phyloP scores from a whole-genome alignment of 1,139 yeast species.

The Kurtzmaniella quercitrusa region DNA sequence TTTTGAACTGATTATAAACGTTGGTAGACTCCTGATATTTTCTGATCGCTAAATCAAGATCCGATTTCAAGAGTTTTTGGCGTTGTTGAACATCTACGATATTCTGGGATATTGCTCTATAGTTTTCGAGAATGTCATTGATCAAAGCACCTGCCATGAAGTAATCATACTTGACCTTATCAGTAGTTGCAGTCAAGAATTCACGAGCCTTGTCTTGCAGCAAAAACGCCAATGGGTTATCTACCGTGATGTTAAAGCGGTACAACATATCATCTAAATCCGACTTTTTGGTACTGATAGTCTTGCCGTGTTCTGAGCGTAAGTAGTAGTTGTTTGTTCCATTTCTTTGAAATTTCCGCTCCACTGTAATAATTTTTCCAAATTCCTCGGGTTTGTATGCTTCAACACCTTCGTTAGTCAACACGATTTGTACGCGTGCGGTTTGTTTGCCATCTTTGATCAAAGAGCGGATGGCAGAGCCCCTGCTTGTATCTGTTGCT shows the following conservation, averaged over 20 bases:
- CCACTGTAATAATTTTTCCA: slow-evolving; percentile 69
- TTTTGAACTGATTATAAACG: slow-evolving; percentile 36
- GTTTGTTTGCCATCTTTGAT: slow-evolving; percentile 74
- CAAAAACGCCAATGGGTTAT: slow-evolving; percentile 88
- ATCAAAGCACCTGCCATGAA: slow-evolving; percentile 80
- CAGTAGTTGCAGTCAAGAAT: slow-evolving; percentile 73
- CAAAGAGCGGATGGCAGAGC: slow-evolving; percentile 61
- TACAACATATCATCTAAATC: slow-evolving; percentile 67
- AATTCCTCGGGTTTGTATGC: slow-evolving; percentile 61
- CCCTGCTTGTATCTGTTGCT: slow-evolving; percentile 88
- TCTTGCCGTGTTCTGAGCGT: slow-evolving; percentile 47
- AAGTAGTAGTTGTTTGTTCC: slow-evolving; percentile 52
- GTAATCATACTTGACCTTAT: slow-evolving; percentile 63
- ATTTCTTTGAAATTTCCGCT: slow-evolving; percentile 58
- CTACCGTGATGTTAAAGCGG: slow-evolving; percentile 73
- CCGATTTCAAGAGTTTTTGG: slow-evolving; percentile 27
- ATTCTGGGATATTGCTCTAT: slow-evolving; percentile 38
- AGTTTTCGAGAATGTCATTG: slow-evolving; percentile 55
- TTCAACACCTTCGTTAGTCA: slow-evolving; percentile 61
- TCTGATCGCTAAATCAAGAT: slow-evolving; percentile 22
- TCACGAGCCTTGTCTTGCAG: slow-evolving; percentile 95
- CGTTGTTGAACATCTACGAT: slow-evolving; percentile 37
- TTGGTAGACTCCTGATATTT: slow-evolving; percentile 34
- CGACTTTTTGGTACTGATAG: slow-evolving; percentile 56
- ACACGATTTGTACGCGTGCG: slow-evolving; percentile 56